Percentiles rank a stretch among this genome's conserved stretches.
These are phyloP conservation scores for Discostella stelligera DNA, from an alignment of 352 stramenopile genomes.

Conservation along the genomic window DNA sequence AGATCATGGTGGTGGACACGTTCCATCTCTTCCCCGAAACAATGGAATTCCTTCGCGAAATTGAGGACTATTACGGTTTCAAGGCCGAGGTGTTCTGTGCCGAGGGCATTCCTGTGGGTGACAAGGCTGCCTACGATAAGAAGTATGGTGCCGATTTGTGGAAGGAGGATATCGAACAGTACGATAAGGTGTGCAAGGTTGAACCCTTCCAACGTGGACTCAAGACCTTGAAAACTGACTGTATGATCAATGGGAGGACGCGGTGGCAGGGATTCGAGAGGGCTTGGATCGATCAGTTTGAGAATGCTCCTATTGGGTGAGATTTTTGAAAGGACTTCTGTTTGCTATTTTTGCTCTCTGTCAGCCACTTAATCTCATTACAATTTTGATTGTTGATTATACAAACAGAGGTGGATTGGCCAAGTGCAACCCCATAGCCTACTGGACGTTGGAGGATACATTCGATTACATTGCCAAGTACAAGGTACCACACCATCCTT, in stretches of 20 bases:
- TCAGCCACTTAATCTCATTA: not conserved
- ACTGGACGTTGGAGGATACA: conserved; percentile 84
- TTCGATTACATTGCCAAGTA: conserved; percentile 86
- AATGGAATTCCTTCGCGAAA: conserved; percentile 81
- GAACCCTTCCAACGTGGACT: conserved; percentile 84
- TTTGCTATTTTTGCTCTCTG: not conserved
- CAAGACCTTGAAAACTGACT: conserved; percentile 82
- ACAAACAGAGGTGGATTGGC: conserved; percentile 64
- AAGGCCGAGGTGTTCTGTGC: conserved; percentile 83
- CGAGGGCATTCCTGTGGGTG: conserved; percentile 72
- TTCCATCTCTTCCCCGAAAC: conserved; percentile 85
- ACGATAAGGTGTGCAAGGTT: conserved; percentile 84
- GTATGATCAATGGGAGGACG: conserved; percentile 84
- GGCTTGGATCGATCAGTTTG: conserved; percentile 84
- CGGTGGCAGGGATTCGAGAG: conserved; percentile 84
- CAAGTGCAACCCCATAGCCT: conserved; percentile 84
- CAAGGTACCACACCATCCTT: conserved; percentile 79
- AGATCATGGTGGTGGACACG: conserved; percentile 83
- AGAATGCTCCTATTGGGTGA: conserved; percentile 83
- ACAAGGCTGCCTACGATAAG: conserved; percentile 80
- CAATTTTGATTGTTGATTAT: not conserved
- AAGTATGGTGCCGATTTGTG: conserved; percentile 83
- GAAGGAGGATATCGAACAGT: conserved; percentile 85
- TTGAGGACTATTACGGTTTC: conserved; percentile 81
- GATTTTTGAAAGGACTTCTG: conserved; percentile 3